Percentiles rank a stretch among this genome's conserved stretches.
Evolutionary conservation across 2,329 filamentous ascomycete genomes (phyloP).

Genomic region (Pseudogymnoascus sp.): DNA sequence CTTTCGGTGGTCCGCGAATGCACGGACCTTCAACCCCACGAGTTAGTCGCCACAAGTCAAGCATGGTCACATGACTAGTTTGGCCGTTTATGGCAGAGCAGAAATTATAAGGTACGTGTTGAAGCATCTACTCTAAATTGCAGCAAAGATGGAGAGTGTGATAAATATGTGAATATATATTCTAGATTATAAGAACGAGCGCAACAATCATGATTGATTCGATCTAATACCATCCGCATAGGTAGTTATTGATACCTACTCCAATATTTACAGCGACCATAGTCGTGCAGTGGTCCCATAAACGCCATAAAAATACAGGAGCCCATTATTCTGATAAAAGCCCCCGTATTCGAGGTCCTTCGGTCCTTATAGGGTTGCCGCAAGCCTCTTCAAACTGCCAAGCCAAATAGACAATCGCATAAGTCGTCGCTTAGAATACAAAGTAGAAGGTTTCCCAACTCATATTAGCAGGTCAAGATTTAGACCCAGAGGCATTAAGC

Average conservation of each 20-base stretch:
- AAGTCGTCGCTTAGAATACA: neutral
- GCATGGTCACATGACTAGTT: neutral
- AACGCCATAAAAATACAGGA: neutral
- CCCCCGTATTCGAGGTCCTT: neutral
- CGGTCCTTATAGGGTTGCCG: neutral
- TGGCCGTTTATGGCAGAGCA: neutral
- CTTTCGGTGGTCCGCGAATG: conserved; percentile 15
- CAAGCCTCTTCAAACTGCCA: neutral
- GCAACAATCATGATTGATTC: neutral
- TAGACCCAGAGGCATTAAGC: conserved; percentile 8
- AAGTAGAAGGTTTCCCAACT: neutral
- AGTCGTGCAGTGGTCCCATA: neutral
- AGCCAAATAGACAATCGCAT: neutral
- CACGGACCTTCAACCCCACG: conserved; percentile 11
- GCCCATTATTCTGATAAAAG: neutral
- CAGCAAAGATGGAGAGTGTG: neutral
- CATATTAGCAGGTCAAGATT: neutral
- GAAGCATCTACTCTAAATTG: neutral
- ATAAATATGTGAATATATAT: neutral
- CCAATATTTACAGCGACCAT: conserved; percentile 2
- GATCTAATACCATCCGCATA: neutral
- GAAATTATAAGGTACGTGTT: neutral
- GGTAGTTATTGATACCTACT: neutral
- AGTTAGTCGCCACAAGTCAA: neutral
- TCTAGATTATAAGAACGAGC: neutral